A percentile compares a stretch with the other conserved stretches of the same genome.
Conservation (phyloP, 2,329 filamentous ascomycete genomes). For the Xylaria sp. region DNA sequence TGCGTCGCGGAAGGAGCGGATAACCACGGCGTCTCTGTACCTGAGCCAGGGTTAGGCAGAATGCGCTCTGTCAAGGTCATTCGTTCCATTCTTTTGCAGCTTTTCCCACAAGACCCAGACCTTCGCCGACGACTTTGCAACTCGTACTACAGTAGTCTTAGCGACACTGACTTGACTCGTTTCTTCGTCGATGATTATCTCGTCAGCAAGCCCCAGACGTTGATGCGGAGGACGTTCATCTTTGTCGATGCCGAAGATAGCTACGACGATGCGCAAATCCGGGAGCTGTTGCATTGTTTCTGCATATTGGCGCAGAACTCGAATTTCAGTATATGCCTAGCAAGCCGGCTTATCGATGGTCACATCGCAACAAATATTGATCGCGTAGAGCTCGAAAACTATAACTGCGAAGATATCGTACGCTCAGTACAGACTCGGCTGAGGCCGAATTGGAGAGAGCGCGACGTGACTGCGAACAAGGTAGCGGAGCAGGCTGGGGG, state of each 20-base stretch:
- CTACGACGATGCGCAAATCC: constrained; percentile 21
- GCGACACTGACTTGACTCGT: constrained; percentile 9
- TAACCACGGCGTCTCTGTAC: not conserved
- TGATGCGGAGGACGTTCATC: constrained; percentile 25
- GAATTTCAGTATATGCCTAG: constrained; percentile 20
- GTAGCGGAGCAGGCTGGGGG: constrained; percentile 16
- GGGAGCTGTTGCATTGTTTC: constrained; percentile 19
- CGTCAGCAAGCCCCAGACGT: not conserved
- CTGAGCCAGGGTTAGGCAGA: constrained; percentile 2
- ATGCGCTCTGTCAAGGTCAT: constrained; percentile 14
- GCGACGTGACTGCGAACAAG: not conserved
- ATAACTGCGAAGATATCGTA: constrained; percentile 23
- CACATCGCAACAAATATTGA: constrained; percentile 5
- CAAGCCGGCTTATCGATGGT: constrained; percentile 18
- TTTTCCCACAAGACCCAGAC: constrained; percentile 16
- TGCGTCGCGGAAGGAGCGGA: constrained; percentile 12
- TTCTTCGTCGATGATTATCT: constrained; percentile 26
- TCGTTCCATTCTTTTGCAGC: constrained; percentile 22
- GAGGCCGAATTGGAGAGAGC: not conserved
- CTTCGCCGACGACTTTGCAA: constrained; percentile 14
- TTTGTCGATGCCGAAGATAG: constrained; percentile 14
- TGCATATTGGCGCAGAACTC: constrained; percentile 19
- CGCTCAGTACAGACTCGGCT: constrained; percentile 12
- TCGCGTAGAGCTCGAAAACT: constrained; percentile 13
- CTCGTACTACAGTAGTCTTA: not conserved